These are phyloP conservation scores for Barnettozyma siamensis DNA, from an alignment of 805 yeast genomes.

Conservation along the genomic window DNA sequence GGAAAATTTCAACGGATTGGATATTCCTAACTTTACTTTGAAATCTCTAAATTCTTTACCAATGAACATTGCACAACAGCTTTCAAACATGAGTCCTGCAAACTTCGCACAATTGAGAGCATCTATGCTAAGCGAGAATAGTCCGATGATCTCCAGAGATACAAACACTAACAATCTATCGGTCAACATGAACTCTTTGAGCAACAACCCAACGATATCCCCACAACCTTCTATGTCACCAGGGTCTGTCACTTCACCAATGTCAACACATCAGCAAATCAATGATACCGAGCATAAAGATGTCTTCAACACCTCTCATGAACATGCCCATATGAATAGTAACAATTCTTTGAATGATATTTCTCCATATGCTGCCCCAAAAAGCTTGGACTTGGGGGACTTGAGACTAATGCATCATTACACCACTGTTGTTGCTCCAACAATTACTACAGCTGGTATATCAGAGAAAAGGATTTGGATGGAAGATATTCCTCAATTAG, in stretches of 20 bases:
- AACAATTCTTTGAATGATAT: background rate
- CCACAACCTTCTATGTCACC: slow-evolving; percentile 27
- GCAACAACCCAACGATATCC: slow-evolving; percentile 25
- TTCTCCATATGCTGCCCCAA: slow-evolving; percentile 30
- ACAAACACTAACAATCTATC: slow-evolving; percentile 10
- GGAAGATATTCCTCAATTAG: slow-evolving; percentile 79
- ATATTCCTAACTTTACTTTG: slow-evolving; percentile 9
- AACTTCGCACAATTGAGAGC: slow-evolving; percentile 10
- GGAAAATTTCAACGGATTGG: slow-evolving; percentile 5
- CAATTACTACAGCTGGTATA: slow-evolving; percentile 88
- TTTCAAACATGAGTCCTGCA: slow-evolving; percentile 15
- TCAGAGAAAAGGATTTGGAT: slow-evolving; percentile 84
- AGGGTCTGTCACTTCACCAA: slow-evolving; percentile 21
- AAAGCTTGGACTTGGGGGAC: slow-evolving; percentile 51
- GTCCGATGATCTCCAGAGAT: slow-evolving; percentile 9
- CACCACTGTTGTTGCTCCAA: slow-evolving; percentile 74
- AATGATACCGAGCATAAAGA: slow-evolving; percentile 3
- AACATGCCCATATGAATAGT: too few relatives aligned
- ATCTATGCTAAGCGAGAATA: slow-evolving; percentile 10
- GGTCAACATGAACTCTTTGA: slow-evolving; percentile 23
- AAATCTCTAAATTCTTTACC: slow-evolving; percentile 8
- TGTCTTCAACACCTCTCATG: slow-evolving; percentile 1
- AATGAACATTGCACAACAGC: slow-evolving; percentile 6
- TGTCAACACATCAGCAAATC: slow-evolving; percentile 15
- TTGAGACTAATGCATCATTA: slow-evolving; percentile 82